These are phyloP conservation scores for Thraustochytrium striatum DNA, from an alignment of 352 stramenopile species.

Conservation along the genomic window DNA sequence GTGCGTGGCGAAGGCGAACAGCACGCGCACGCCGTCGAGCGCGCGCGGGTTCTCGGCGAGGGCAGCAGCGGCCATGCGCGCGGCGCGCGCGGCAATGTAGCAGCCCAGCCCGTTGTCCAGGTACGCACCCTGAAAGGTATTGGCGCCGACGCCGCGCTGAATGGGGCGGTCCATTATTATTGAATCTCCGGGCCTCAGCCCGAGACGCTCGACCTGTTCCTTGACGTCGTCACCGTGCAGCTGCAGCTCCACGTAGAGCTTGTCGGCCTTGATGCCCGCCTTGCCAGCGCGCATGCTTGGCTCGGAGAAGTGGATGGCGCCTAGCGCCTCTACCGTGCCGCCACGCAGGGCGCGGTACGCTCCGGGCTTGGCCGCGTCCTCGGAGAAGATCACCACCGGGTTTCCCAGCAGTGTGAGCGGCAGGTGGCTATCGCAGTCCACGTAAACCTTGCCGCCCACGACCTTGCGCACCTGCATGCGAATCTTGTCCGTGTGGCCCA, in stretches of 20 bases:
- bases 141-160: slow-evolving; percentile 23
- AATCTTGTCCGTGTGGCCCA: slow-evolving; percentile 48
- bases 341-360: slow-evolving; percentile 9
- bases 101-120: slow-evolving; percentile 49
- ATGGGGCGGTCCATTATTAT: slow-evolving; percentile 46
- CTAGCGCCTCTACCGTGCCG: slow-evolving; percentile 43
- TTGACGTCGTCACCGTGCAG: slow-evolving; percentile 43
- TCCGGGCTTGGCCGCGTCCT: slow-evolving; percentile 8
- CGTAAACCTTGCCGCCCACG: slow-evolving; percentile 41
- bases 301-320: slow-evolving; percentile 48
- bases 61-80: not conserved
- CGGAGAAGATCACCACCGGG: slow-evolving; percentile 28
- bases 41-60: not conserved
- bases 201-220: slow-evolving; percentile 37
- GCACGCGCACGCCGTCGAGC: slow-evolving; percentile 10
- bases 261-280: slow-evolving; percentile 31
- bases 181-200: slow-evolving; percentile 13
- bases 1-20: slow-evolving; percentile 48
- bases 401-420: slow-evolving; percentile 37
- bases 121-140: slow-evolving; percentile 38
- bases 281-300: slow-evolving; percentile 11
- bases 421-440: slow-evolving; percentile 47
- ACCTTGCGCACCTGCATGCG: slow-evolving; percentile 47
- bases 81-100: slow-evolving; percentile 12
- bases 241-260: slow-evolving; percentile 46